Evolutionary conservation across 2,329 filamentous ascomycete species (phyloP), one percentile per base, ranked within the genome.

Genomic region (Aspergillus fumigatus): DNA sequence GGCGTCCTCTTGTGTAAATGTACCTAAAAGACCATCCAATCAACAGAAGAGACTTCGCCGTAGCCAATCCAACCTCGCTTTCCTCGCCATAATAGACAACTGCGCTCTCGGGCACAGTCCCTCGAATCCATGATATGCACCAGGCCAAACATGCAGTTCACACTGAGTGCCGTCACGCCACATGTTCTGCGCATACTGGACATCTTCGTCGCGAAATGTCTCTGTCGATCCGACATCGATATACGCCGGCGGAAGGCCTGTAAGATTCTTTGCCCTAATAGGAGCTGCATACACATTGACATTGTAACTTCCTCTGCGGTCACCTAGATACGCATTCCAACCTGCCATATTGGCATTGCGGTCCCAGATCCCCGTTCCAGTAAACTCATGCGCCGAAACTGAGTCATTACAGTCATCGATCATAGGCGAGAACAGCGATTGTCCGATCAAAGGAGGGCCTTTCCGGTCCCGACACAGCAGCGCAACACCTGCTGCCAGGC

Each of bases 401-500:
- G 48, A 50, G 5, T 29, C 50, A 1, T 50, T 61, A 9, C 75
- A 67, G 57, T 77, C 73, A 56, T 78, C 75, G n/a, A 78, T 62
- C 75, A 78, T 77, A 8, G 76, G 74, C 50, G 70, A 75, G 17
- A 75, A 62, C 1, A 79, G 66, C 19, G 75, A 69, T 38, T 76
- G 71, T 23, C 72, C 74, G 8, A 70, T 67, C 3, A 78, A 57
- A n/a, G 65, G 65, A 1, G 71, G 70, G 1, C n/a, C 25, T 1
- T 69, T 62, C n/a, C 62, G 63, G 60, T 78, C 75, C n/a, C 73
- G 66, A 3, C 66, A 66, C 75, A 84, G 79, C 26, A 86, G 69
- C 1, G 80, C 76, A 60, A 81, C 73, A 3, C 77, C 80, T 1
- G 82, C 80, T 0, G 82, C 82, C 17, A 87, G 70, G 53, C 83